Evolutionary conservation across 441 rosid species (phyloP).

Genomic region (Syzygium malaccense): DNA sequence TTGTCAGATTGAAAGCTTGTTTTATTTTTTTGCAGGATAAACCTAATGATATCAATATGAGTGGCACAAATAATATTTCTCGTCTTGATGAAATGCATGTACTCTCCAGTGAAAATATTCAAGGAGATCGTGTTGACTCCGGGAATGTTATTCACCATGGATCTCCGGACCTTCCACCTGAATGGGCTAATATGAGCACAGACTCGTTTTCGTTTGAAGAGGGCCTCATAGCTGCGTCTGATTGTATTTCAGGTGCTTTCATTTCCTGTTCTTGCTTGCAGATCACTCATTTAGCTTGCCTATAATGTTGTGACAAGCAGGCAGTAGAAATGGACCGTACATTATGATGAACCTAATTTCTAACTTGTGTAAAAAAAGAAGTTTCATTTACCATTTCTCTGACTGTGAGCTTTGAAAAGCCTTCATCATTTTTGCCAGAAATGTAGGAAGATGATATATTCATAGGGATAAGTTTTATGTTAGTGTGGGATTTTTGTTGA

Average conservation of each 20-base stretch:
- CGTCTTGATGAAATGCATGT: constrained; percentile 19
- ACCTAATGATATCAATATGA: constrained; percentile 10
- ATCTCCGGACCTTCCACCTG: neutral
- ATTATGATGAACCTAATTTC: neutral
- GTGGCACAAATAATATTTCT: constrained; percentile 13
- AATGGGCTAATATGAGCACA: neutral
- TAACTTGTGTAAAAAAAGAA: neutral
- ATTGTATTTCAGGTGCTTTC: constrained; percentile 36
- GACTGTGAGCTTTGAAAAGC: neutral
- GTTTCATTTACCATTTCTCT: neutral
- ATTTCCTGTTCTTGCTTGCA: neutral
- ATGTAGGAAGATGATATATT: neutral
- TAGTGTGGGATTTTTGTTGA: neutral
- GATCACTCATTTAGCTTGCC: neutral
- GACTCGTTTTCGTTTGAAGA: constrained; percentile 1
- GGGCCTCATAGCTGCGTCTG: constrained; percentile 13
- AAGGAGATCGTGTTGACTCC: constrained; percentile 13
- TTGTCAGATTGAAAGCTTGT: neutral
- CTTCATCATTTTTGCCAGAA: neutral
- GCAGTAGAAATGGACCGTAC: neutral
- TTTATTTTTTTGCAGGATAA: neutral
- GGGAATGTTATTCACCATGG: constrained; percentile 19
- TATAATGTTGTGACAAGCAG: neutral
- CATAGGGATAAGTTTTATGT: neutral
- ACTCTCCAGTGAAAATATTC: constrained; percentile 12